phyloP scores from a whole-genome alignment of 225 moss, liverwort and hornwort species.

The Bryum argenteum region DNA sequence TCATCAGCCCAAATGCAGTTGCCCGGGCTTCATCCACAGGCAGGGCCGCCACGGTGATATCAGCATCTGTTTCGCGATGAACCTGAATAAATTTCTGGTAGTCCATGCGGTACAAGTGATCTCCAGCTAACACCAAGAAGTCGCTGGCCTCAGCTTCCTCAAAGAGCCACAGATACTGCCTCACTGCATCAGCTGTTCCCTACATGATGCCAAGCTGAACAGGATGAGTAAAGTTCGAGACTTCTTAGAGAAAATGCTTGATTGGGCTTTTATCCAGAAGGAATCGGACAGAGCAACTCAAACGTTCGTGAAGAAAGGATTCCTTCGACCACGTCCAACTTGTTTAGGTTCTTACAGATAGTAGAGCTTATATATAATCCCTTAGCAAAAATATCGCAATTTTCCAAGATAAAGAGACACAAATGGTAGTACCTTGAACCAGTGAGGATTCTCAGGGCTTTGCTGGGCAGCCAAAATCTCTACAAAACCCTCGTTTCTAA shows the following conservation, averaged over 20 bases:
- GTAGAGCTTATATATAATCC: background rate
- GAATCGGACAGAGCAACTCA: background rate
- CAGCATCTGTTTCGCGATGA: conserved; percentile 60
- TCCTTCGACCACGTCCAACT: background rate
- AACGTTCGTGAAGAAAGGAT: background rate
- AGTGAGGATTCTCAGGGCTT: conserved; percentile 69
- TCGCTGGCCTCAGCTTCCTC: conserved; percentile 63
- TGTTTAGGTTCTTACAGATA: background rate
- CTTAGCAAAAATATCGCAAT: background rate
- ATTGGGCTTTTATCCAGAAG: background rate
- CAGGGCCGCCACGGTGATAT: conserved; percentile 76
- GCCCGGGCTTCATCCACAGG: conserved; percentile 69
- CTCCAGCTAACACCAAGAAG: conserved; percentile 70
- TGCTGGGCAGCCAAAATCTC: conserved; percentile 86
- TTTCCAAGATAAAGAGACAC: background rate
- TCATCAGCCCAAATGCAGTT: conserved; percentile 76
- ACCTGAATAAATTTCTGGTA: conserved; percentile 74
- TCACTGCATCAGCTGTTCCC: conserved; percentile 82
- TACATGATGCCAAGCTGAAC: conserved; percentile 20
- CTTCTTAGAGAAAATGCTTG: background rate
- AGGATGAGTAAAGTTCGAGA: background rate
- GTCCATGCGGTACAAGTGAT: conserved; percentile 88
- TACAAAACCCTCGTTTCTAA: conserved; percentile 91
- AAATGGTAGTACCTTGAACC: conserved; percentile 53
- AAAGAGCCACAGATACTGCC: conserved; percentile 95